A percentile compares a stretch with the other conserved stretches of the same genome.
phyloP scores from a whole-genome alignment of 1,284 basidiomycete species.

The Limonomyces culmigenus region DNA sequence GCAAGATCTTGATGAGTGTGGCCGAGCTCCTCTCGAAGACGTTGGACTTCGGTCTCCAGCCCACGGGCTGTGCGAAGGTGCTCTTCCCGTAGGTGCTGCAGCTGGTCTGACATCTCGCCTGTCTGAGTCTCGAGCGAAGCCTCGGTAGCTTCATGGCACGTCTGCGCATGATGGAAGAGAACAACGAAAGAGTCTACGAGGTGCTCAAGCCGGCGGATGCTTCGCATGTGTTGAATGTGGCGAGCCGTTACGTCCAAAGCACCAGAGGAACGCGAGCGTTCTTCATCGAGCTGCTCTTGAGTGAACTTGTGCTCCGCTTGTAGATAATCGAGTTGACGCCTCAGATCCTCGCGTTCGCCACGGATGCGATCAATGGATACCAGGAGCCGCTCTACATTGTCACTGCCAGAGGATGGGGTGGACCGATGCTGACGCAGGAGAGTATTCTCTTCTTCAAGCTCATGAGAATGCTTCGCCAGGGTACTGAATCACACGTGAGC shows the following conservation, averaged over 20 bases:
- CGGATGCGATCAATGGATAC: conserved; percentile 50
- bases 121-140: not conserved
- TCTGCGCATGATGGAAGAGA: not conserved
- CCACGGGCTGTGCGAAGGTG: too few species aligned
- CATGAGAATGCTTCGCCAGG: not conserved
- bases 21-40: not conserved
- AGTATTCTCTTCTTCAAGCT: not conserved
- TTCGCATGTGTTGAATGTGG: not conserved
- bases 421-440: not conserved
- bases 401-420: conserved; percentile 3
- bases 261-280: too few species aligned
- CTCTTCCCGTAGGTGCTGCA: not conserved
- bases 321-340: conserved; percentile 50
- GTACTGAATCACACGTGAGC: conserved; percentile 1
- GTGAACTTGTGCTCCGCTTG: conserved; percentile 56
- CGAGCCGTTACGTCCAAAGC: not conserved
- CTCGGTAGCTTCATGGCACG: not conserved
- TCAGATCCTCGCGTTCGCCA: conserved; percentile 50
- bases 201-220: not conserved
- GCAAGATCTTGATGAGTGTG: not conserved
- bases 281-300: not conserved
- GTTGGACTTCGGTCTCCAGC: not conserved
- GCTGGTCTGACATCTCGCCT: not conserved
- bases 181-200: not conserved
- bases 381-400: conserved; percentile 37